Evolutionary conservation across 2,329 filamentous ascomycete genomes (phyloP).

Genomic region (Byssothecium circinans): DNA sequence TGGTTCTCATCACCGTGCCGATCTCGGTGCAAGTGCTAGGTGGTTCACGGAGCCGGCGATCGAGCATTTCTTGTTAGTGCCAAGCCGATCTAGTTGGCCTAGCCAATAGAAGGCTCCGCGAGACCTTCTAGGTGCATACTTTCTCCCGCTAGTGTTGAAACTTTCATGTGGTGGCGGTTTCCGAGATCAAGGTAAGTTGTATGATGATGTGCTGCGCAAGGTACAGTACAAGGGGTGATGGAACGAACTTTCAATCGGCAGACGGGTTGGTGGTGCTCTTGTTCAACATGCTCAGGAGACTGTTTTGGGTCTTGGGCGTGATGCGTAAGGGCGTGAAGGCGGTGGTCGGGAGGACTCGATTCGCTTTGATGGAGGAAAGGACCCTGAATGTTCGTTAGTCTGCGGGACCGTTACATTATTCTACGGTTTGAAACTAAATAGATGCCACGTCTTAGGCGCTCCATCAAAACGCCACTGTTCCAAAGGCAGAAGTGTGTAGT

Average conservation of each 20-base stretch:
- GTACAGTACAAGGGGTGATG: background rate
- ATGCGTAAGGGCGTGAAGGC: conserved; percentile 58
- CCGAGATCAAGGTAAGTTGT: too few species aligned
- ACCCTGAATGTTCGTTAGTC: conserved; percentile 57
- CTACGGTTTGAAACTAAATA: background rate
- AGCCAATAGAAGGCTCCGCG: too few species aligned
- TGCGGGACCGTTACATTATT: background rate
- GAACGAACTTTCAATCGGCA: background rate
- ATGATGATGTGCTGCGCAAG: too few species aligned
- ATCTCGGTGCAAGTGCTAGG: too few species aligned
- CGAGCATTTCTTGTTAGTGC: too few species aligned
- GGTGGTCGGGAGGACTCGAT: conserved; percentile 73
- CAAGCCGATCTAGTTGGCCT: too few species aligned
- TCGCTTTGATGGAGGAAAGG: conserved; percentile 77
- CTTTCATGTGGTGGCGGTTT: too few species aligned
- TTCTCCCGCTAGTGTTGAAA: too few species aligned
- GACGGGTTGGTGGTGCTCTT: background rate
- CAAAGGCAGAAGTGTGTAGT: background rate
- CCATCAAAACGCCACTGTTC: too few species aligned
- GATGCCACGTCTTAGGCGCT: background rate
- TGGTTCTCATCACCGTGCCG: too few species aligned
- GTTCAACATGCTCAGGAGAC: background rate
- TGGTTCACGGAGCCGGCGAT: too few species aligned
- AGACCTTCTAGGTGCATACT: too few species aligned
- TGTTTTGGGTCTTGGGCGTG: conserved; percentile 29